phyloP scores from a whole-genome alignment of 768 basidiomycete genomes.

The Podaxis mareebaensis region DNA sequence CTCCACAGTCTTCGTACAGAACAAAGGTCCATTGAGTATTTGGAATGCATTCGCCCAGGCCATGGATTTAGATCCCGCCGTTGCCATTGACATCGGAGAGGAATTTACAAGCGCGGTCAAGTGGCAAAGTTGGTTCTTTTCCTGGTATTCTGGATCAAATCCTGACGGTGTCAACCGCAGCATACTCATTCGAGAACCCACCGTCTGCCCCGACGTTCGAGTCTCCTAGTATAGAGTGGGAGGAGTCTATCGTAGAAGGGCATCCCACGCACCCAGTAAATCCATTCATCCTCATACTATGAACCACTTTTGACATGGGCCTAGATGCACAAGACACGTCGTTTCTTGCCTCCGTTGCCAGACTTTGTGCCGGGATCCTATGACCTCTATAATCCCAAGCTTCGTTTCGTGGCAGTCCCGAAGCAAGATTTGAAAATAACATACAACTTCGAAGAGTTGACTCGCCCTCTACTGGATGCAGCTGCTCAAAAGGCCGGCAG shows the following conservation, averaged over 20 bases:
- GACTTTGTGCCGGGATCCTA: slow-evolving; percentile 46
- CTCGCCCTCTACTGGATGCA: slow-evolving; percentile 39
- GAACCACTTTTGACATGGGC: neutral
- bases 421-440: slow-evolving; percentile 44
- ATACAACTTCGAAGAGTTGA: slow-evolving; percentile 48
- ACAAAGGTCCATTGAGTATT: slow-evolving; percentile 36
- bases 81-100: slow-evolving; percentile 42
- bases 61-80: slow-evolving; percentile 32
- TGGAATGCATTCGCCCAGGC: slow-evolving; percentile 45
- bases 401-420: slow-evolving; percentile 50
- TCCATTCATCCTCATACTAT: neutral
- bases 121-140: slow-evolving; percentile 47
- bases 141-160: neutral
- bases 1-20: slow-evolving; percentile 26
- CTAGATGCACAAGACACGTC: slow-evolving; percentile 60
- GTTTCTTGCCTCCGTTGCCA: slow-evolving; percentile 50
- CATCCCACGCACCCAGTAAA: slow-evolving; percentile 61
- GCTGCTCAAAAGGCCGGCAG: slow-evolving; percentile 39
- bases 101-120: slow-evolving; percentile 51
- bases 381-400: slow-evolving; percentile 48
- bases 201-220: slow-evolving; percentile 43
- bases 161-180: slow-evolving; percentile 23
- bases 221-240: slow-evolving; percentile 57
- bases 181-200: slow-evolving; percentile 50
- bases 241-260: slow-evolving; percentile 61